A percentile compares a stretch with the other conserved stretches of the same genome.
phyloP scores from a whole-genome alignment of 1,139 yeast species.

The Pichia sp. region DNA sequence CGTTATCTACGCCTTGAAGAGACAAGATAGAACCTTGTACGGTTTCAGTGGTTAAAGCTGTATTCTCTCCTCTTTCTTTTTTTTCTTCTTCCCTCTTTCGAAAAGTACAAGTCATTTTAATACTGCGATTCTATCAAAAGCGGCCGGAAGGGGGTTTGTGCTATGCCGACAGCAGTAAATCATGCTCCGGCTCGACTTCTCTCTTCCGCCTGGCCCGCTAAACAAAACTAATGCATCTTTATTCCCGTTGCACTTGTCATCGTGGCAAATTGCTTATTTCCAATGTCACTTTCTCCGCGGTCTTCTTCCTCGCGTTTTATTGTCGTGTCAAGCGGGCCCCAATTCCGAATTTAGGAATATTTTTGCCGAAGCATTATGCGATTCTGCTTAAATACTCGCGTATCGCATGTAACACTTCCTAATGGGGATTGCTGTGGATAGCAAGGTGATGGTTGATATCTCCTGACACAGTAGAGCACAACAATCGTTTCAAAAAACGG shows the following conservation, averaged over 20 bases:
- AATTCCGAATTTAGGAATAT: background rate
- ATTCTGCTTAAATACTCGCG: background rate
- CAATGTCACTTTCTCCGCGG: background rate
- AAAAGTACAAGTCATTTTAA: background rate
- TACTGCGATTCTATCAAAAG: background rate
- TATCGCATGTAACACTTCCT: background rate
- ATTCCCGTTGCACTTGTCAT: background rate
- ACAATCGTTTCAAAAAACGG: background rate
- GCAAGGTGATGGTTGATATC: background rate
- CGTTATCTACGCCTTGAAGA: slow-evolving; percentile 98
- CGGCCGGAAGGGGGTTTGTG: background rate
- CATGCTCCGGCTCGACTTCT: background rate
- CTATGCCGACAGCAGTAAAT: background rate
- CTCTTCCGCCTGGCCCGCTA: background rate
- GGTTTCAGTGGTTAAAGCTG: slow-evolving; percentile 94
- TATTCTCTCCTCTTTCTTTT: background rate
- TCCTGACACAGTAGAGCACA: background rate
- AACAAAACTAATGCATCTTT: background rate
- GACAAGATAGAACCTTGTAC: slow-evolving; percentile 99
- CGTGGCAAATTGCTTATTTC: background rate
- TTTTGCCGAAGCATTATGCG: background rate
- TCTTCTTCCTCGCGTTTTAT: background rate
- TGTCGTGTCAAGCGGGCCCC: background rate
- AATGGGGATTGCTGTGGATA: background rate
- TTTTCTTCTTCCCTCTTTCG: background rate